Evolutionary conservation across 179 eudicot genomes (phyloP).

Genomic region (Corrigiola litoralis): DNA sequence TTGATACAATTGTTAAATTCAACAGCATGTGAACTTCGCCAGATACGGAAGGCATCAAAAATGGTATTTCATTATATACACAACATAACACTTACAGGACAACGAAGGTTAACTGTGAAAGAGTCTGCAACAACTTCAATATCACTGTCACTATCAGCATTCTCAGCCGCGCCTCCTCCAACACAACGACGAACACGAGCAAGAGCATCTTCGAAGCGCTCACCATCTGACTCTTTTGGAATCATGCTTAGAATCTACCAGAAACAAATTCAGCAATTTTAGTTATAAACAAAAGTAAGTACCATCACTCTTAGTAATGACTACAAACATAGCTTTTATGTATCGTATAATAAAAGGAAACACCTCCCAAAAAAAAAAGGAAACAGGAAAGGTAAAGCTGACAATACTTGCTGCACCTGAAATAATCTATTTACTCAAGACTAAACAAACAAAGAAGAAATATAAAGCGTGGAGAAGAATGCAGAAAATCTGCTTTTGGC

Average conservation of each 20-base stretch:
- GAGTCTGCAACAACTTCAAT: slow-evolving; percentile 93
- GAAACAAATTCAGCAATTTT: background rate
- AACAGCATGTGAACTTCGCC: background rate
- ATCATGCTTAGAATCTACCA: slow-evolving; percentile 67
- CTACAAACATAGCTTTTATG: too few species aligned
- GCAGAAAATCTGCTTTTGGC: too few species aligned
- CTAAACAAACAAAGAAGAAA: too few species aligned
- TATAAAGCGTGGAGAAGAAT: too few species aligned
- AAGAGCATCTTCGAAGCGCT: slow-evolving; percentile 82
- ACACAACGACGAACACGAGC: slow-evolving; percentile 91
- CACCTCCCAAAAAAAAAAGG: too few species aligned
- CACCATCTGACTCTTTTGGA: slow-evolving; percentile 86
- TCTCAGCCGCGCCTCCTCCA: slow-evolving; percentile 78
- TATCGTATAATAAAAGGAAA: too few species aligned
- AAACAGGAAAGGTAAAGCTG: too few species aligned
- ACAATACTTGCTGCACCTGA: too few species aligned
- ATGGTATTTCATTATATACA: background rate
- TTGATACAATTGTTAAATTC: background rate
- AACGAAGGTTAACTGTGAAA: slow-evolving; percentile 74
- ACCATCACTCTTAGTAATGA: too few species aligned
- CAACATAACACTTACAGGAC: slow-evolving; percentile 65
- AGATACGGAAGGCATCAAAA: background rate
- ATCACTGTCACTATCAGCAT: slow-evolving; percentile 97
- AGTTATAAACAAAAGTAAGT: background rate
- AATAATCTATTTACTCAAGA: too few species aligned